phyloP scores from a whole-genome alignment of 176 grass and related monocot genomes.

The Calamus simplicifolius region DNA sequence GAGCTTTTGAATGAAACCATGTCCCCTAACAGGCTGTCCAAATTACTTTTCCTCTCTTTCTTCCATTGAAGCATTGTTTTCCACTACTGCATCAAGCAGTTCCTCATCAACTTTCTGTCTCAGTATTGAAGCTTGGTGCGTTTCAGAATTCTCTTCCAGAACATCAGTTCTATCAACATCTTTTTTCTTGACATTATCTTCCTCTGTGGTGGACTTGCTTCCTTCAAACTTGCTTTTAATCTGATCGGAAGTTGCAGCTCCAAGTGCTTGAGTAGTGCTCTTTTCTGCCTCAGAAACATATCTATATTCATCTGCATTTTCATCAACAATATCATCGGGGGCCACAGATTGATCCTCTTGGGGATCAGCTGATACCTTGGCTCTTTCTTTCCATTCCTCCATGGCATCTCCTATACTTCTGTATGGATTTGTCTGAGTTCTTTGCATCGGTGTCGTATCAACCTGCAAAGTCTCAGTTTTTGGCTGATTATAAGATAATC shows the following conservation, averaged over 20 bases:
- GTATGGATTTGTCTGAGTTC: constrained; percentile 72
- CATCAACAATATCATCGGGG: constrained; percentile 48
- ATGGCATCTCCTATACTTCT: constrained; percentile 84
- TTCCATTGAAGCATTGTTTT: constrained; percentile 25
- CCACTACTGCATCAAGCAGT: constrained; percentile 29
- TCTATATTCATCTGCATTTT: constrained; percentile 58
- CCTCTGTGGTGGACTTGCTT: constrained; percentile 41
- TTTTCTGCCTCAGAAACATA: constrained; percentile 78
- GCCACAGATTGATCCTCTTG: constrained; percentile 49
- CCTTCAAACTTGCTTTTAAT: constrained; percentile 34
- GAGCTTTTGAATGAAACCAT: constrained; percentile 54
- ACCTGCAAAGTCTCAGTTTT: constrained; percentile 50
- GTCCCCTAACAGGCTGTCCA: constrained; percentile 28
- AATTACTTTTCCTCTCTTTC: constrained; percentile 28
- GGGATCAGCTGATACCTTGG: constrained; percentile 64
- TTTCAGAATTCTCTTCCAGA: constrained; percentile 38
- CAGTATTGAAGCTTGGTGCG: constrained; percentile 38
- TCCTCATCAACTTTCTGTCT: constrained; percentile 38
- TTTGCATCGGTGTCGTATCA: constrained; percentile 38
- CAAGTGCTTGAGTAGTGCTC: constrained; percentile 81
- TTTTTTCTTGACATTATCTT: constrained; percentile 33
- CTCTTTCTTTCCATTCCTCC: constrained; percentile 92
- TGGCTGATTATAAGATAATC: constrained; percentile 38
- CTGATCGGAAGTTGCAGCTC: constrained; percentile 76
- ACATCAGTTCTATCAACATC: constrained; percentile 20